Evolutionary conservation across 768 basidiomycete genomes (phyloP), one percentile per base, ranked within the genome.

Genomic region (Boletus pseudopeckii): DNA sequence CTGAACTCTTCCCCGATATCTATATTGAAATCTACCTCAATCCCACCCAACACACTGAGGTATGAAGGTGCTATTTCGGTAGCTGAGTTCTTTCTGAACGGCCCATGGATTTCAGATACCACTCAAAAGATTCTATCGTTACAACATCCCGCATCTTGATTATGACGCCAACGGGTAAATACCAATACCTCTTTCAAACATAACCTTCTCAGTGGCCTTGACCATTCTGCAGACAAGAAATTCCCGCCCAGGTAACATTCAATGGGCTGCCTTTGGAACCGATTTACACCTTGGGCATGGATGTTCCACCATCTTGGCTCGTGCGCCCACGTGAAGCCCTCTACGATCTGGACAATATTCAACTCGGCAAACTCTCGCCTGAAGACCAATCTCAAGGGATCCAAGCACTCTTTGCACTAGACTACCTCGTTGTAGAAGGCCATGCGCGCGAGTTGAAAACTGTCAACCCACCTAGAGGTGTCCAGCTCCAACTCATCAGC

Each of bases 261-360:
- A 75, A 77, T 9, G 79, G 78, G 48, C 76, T 99, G 9, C 94
- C 96, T 0, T 69, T 80, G 2, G 88, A 94, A 11, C 91, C 94
- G 0, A 92, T 99, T 52, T 92, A 94, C 62, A 98, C 96, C 0
- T 78, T 98, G n/a, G 84, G 84, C 5, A 87, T 97, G 82, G 96
- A 98, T 48, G 86, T 92, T 2, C 92, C 90, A 6, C 76, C 84
- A 2, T 84, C 96, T 0, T 99, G 97, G 97, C 83, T 98, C 7
- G 94, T 93, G 26, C 86, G 92, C 11, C 97, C 96, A 1, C 82
- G 84, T 13, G 85, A 92, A 64, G 88, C 95, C 0, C 75, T 86
- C 1, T 91, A 97, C 60, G 96, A 99, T 67, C 81, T 98, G 26
- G 96, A 99, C 73, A 99, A 99, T 69, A 88, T 99, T 53, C 90